Conservation (phyloP, 768 basidiomycete genomes). For the Leccinum uliginosum region DNA sequence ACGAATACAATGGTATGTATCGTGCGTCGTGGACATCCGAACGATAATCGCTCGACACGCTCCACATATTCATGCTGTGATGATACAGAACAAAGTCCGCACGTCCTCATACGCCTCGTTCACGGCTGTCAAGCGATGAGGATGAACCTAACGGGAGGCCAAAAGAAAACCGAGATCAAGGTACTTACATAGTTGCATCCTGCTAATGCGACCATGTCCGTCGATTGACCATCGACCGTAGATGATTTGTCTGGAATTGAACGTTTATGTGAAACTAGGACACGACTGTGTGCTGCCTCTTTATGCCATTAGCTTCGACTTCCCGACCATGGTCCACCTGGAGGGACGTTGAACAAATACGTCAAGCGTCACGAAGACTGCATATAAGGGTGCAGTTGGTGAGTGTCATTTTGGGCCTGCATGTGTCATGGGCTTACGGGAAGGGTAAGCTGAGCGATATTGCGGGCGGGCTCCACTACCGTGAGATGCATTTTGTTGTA, state of each 20-base stretch:
- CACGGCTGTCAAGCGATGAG: constrained; percentile 36
- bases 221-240: background rate
- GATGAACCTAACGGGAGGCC: constrained; percentile 9
- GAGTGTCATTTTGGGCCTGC: background rate
- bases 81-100: constrained; percentile 94
- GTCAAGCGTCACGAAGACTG: constrained; percentile 12
- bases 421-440: background rate
- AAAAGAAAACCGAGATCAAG: constrained; percentile 11
- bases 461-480: constrained; percentile 21
- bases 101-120: constrained; percentile 92
- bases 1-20: constrained; percentile 73
- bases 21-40: no score
- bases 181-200: background rate
- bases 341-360: constrained; percentile 24
- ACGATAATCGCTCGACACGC: background rate
- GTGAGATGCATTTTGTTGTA: background rate
- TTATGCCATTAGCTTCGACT: constrained; percentile 23
- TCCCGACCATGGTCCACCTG: constrained; percentile 32
- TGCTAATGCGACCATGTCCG: background rate
- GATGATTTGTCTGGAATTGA: constrained; percentile 16
- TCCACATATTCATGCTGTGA: constrained; percentile 89
- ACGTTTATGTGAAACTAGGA: constrained; percentile 23
- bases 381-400: constrained; percentile 12
- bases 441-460: constrained; percentile 12
- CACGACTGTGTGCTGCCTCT: constrained; percentile 28